phyloP scores from a whole-genome alignment of 2,329 filamentous ascomycete genomes.

The Talaromyces sp. region DNA sequence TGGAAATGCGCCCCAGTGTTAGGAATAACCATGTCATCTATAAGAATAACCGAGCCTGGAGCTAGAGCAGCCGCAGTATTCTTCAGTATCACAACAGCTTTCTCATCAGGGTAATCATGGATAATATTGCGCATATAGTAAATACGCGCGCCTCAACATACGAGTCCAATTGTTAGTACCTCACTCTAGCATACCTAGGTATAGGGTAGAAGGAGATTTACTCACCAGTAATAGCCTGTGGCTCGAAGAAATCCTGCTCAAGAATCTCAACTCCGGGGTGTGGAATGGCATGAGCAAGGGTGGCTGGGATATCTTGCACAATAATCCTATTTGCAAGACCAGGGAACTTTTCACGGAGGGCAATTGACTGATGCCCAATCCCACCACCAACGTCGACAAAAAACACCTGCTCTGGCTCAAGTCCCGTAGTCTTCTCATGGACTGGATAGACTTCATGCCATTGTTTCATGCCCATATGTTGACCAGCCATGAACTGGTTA shows the following conservation, averaged over 20 bases:
- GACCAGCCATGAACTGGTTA: constrained; percentile 11
- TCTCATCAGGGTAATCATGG: constrained; percentile 28
- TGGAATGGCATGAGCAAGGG: neutral
- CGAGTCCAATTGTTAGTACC: neutral
- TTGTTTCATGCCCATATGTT: constrained; percentile 7
- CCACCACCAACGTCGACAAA: constrained; percentile 16
- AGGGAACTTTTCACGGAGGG: neutral
- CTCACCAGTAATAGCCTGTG: constrained; percentile 19
- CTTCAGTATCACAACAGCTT: constrained; percentile 23
- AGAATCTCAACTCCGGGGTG: constrained; percentile 13
- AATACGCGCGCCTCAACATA: constrained; percentile 4
- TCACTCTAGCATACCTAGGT: neutral
- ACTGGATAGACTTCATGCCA: constrained; percentile 9
- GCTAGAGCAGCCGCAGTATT: constrained; percentile 35
- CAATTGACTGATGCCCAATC: constrained; percentile 8
- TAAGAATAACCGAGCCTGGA: constrained; percentile 39
- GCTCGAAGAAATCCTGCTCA: constrained; percentile 19
- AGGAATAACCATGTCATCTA: constrained; percentile 47
- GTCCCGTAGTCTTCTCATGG: neutral
- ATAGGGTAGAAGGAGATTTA: neutral
- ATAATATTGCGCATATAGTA: constrained; percentile 30
- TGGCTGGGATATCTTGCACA: constrained; percentile 3
- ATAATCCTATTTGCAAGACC: constrained; percentile 2
- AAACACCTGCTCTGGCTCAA: neutral
- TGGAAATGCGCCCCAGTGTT: constrained; percentile 30